A percentile compares a stretch with the other conserved stretches of the same genome.
phyloP scores from a whole-genome alignment of 2,329 filamentous ascomycete species.

The Chalaropsis thielavioides region DNA sequence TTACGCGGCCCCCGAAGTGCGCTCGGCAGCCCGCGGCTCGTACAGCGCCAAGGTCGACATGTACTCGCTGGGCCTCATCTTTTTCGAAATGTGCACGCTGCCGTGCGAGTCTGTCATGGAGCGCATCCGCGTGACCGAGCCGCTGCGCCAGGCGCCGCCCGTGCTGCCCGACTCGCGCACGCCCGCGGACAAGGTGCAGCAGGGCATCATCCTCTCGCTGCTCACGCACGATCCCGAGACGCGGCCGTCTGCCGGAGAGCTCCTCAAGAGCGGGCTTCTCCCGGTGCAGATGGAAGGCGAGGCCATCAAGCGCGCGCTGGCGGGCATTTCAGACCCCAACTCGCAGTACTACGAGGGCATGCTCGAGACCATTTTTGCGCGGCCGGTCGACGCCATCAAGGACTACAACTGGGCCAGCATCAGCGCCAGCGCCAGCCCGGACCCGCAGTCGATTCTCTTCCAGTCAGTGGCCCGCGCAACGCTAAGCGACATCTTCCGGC shows the following conservation, averaged over 20 bases:
- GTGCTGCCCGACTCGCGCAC: conserved; percentile 60
- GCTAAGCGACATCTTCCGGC: conserved; percentile 64
- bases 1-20: conserved; percentile 86
- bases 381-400: conserved; percentile 62
- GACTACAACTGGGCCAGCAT: conserved; percentile 67
- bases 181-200: conserved; percentile 54
- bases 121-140: conserved; percentile 47
- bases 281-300: conserved; percentile 89
- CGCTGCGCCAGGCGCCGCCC: conserved; percentile 53
- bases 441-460: conserved; percentile 45
- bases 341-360: conserved; percentile 86
- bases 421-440: conserved; percentile 35
- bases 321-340: conserved; percentile 63
- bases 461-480: conserved; percentile 61
- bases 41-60: conserved; percentile 97
- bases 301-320: conserved; percentile 68
- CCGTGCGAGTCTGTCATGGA: conserved; percentile 51
- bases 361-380: conserved; percentile 68
- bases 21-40: conserved; percentile 55
- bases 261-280: conserved; percentile 72
- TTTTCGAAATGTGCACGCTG: conserved; percentile 89
- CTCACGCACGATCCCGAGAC: conserved; percentile 71
- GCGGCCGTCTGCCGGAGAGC: conserved; percentile 65
- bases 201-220: conserved; percentile 63
- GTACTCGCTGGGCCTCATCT: conserved; percentile 94